phyloP scores from a whole-genome alignment of 306 rosid genomes.

The Boehmeria nivea region DNA sequence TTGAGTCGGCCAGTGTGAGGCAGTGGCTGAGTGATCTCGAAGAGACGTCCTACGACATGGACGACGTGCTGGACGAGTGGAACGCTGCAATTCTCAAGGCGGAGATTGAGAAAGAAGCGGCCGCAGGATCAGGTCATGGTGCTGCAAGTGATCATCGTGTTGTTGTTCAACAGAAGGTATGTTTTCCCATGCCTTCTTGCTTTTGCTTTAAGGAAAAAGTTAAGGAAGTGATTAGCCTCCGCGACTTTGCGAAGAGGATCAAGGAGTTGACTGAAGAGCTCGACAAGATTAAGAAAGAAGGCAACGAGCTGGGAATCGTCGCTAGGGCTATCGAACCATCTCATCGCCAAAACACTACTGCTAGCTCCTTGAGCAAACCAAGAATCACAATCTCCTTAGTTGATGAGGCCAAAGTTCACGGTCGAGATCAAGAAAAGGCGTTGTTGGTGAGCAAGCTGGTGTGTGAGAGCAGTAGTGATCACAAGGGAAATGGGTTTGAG shows the following conservation, averaged over 20 bases:
- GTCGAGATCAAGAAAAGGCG: constrained; percentile 11
- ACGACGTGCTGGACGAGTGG: constrained; percentile 1
- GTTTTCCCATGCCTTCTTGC: neutral
- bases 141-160: too few species aligned
- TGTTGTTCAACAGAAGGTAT: constrained; percentile 5
- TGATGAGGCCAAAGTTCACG: neutral
- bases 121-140: neutral
- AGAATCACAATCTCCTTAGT: constrained; percentile 1
- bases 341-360: neutral
- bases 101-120: neutral
- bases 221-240: neutral
- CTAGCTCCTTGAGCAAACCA: neutral
- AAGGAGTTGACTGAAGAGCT: constrained; percentile 3
- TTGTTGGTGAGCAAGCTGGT: constrained; percentile 2
- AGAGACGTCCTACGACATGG: neutral
- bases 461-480: neutral
- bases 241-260: neutral
- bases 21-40: neutral
- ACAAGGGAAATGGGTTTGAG: neutral
- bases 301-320: neutral
- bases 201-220: neutral
- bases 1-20: neutral
- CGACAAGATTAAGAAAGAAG: neutral
- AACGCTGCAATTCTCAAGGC: neutral
- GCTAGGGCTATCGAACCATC: neutral